Conservation (phyloP, 176 grass and related monocot species). For the Elymus sibiricus region DNA sequence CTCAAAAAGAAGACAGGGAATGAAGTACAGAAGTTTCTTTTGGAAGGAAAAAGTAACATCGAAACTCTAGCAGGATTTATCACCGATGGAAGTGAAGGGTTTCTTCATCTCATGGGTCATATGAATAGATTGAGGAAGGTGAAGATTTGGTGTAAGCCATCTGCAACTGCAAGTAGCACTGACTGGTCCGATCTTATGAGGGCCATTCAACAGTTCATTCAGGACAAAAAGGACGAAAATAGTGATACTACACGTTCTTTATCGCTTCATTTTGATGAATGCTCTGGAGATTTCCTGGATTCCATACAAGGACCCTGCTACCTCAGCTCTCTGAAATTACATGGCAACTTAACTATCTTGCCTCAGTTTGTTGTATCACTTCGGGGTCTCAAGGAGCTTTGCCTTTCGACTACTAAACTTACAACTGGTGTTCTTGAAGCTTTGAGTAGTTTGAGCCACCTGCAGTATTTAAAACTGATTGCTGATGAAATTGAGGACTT, state of each 20-base stretch:
- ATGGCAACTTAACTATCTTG: no score
- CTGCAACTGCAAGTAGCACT: not conserved
- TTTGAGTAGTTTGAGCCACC: not conserved
- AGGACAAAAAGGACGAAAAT: not conserved
- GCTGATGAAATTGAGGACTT: no score
- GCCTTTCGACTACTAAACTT: not conserved
- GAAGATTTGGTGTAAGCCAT: constrained; percentile 9
- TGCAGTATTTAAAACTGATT: no score
- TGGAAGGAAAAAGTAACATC: no score
- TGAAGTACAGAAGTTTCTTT: no score
- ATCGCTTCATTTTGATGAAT: no score
- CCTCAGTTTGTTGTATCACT: no score
- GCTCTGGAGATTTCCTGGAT: no score
- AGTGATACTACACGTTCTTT: not conserved
- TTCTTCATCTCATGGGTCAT: not conserved
- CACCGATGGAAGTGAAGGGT: not conserved
- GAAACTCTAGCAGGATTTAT: not conserved
- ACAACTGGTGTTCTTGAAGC: not conserved
- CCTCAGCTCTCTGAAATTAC: no score
- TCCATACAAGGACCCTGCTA: no score
- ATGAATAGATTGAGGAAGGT: constrained; percentile 2
- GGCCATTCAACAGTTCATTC: constrained; percentile 20
- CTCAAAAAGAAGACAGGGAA: no score
- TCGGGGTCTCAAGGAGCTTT: not conserved
- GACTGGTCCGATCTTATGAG: not conserved